Evolutionary conservation across 768 basidiomycete genomes (phyloP), one percentile per base, ranked within the genome.

Genomic region (Trametes maxima): DNA sequence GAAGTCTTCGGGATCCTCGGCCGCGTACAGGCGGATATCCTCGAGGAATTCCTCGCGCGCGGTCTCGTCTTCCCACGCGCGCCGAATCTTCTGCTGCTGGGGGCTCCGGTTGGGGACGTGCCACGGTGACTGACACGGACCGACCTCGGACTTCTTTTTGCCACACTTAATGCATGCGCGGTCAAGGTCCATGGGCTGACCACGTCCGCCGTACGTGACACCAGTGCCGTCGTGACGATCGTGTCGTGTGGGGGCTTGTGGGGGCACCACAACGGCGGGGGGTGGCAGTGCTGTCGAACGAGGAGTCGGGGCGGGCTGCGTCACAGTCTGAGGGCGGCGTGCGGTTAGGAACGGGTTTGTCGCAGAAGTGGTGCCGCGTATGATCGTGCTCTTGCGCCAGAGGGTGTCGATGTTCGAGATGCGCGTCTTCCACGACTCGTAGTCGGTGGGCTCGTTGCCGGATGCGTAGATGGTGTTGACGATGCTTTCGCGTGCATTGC

Each of bases 111-210:
- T 45, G 10, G 21, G 44, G n/a, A 19, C 4, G 21, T 45, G 44
- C 44, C 44, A 45, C 5, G 45, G n/a, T 1, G 52, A 42, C 0
- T 51, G 28, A 56, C 62, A 68, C 5, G 64, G 37, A 13, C 53
- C 55, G 17, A 16, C 46, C 3, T 62, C 51, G n/a, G 39, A 56
- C 12, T 61, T 54, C 36, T 60, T 65, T 10, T 42, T 53, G 12
- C 37, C 25, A 11, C 60, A 51, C 22, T 60, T 50, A 5, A 25
- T 1, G 47, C 59, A 49, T 8, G 55, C 45, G 8, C 44, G 43
- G 42, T 62, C 60, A 0, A 68, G 13, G 21, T 68, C 67, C 65
- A 67, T 68, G 17, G 60, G 63, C 39, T 67, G 59, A 12, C 67
- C 67, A 7, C 55, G 60, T 3, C 67, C 66, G 2, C 48, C 22